Evolutionary conservation across 805 yeast genomes (phyloP).

Genomic region (Candida ulmi): DNA sequence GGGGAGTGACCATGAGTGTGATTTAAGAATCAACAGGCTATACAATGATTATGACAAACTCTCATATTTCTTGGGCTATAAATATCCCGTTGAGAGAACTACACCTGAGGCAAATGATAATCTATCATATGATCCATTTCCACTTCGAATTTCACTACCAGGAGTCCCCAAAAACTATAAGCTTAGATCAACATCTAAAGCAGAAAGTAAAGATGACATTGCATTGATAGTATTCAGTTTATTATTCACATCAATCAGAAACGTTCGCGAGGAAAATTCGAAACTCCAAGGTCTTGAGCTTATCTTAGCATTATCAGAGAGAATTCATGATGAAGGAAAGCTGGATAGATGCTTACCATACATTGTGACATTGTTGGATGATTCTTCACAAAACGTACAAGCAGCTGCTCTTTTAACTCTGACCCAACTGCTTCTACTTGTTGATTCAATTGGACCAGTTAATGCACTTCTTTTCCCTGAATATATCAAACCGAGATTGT

Average conservation of each 20-base stretch:
- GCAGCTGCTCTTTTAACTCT: slow-evolving; percentile 57
- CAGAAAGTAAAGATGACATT: slow-evolving; percentile 34
- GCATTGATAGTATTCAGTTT: slow-evolving; percentile 53
- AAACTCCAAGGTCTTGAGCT: slow-evolving; percentile 70
- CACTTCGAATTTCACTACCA: slow-evolving; percentile 42
- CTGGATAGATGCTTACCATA: slow-evolving; percentile 84
- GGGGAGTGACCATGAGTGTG: slow-evolving; percentile 38
- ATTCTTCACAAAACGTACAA: slow-evolving; percentile 58
- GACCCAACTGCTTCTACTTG: slow-evolving; percentile 61
- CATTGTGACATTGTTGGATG: slow-evolving; percentile 66
- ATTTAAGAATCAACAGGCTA: slow-evolving; percentile 53
- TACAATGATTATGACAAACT: slow-evolving; percentile 53
- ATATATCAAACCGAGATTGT: slow-evolving; percentile 69
- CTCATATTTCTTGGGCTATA: slow-evolving; percentile 34
- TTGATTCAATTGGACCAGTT: slow-evolving; percentile 62
- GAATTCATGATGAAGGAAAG: slow-evolving; percentile 75
- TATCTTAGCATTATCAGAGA: slow-evolving; percentile 69
- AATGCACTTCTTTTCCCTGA: slow-evolving; percentile 78
- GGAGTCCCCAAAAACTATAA: slow-evolving; percentile 44
- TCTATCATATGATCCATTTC: slow-evolving; percentile 18
- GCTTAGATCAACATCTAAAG: slow-evolving; percentile 31
- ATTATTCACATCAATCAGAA: slow-evolving; percentile 54
- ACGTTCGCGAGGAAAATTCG: slow-evolving; percentile 54
- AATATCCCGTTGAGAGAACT: slow-evolving; percentile 16
- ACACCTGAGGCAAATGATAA: slow-evolving; percentile 1